Evolutionary conservation across 139 green algal genomes (phyloP), one percentile per base, ranked within the genome.

Genomic region (Eudorina sp.): DNA sequence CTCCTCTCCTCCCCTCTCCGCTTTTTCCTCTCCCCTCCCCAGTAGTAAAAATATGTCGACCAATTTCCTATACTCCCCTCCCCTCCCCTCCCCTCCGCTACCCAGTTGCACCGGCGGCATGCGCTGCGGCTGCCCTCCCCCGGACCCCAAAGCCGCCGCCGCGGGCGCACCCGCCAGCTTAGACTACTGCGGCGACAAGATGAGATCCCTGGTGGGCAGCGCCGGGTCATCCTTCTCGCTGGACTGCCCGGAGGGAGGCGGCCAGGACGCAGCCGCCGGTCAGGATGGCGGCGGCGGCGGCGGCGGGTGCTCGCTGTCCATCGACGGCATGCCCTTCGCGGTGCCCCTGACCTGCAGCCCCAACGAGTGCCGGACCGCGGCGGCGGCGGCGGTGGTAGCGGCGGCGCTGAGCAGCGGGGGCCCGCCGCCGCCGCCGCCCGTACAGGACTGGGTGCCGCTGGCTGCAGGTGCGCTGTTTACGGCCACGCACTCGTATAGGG

Each of bases 371-470:
- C 81, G 81, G 53, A 79, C 81, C 4, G 46, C 9, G 16, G 11
- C 31, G 25, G 25, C 81, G 18, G 31, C n/a, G 29, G 62, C 81
- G 40, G n/a, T 19, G n/a, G 81, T 87, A 41, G 81, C 81, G 81
- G 62, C 81, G 64, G n/a, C 81, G 43, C 64, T 85, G 79, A n/a
- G 36, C 40, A 11, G 23, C 40, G 8, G 11, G 25, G 81, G 16
- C 19, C 81, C n/a, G 81, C 64, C 81, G 62, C 45, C 62, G 45
- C 43, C 64, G 64, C 45, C 81, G n/a, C 62, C 31, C 23, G 81
- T 87, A 31, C 45, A 51, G 45, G 62, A 87, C 64, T 87, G 81
- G 81, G 64, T 87, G 19, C 81, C 81, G 27, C 64, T 87, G 23
- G 31, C 78, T 31, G 62, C 81, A 5, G 64, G 81, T 87, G 64